Base-by-base conservation (phyloP, 495 filamentous ascomycete species). In the Astrothelium subdiscretum region DNA sequence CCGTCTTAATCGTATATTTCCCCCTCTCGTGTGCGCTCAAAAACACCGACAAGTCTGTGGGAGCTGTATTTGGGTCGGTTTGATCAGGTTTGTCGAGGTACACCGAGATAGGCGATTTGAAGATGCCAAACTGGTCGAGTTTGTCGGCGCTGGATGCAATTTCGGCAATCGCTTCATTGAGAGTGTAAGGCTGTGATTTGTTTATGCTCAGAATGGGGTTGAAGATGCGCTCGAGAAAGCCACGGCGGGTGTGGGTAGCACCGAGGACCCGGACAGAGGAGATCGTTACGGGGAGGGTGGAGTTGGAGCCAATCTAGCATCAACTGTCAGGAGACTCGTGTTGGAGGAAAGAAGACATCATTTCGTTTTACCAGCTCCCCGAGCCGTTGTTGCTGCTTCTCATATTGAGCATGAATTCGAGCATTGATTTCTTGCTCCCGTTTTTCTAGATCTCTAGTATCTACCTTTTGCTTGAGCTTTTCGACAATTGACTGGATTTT, bases 91-190 rank as follows among this genome's bases (percentile, higher is more conserved):
- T 81, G 72, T 94, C 88, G 60, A 97, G 76, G 74, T 86, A 91
- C 59, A 92, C 80, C 5, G 83, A 80, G 58, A 95, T 88, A n/a
- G 85, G 83, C 31, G 88, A 82, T 48, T 94, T 86, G 78, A 92
- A 96, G 68, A 98, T 88, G 66, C 90, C 91, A 71, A 96, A 90
- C 64, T 82, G 80, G 63, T 86, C 81, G 24, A 98, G 81, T 77
- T 88, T 94, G 65, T 85, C 80, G 35, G 86, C 83, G 26, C 82
- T 83, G 59, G 69, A 75, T 62, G 83, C 81, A 42, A 95, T 75
- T 71, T 88, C 85, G 63, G 80, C 75, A 61, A 97, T 72, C 48
- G 89, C 86, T 68, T 94, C 88, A 60, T 81, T 78, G 22, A 97
- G 78, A 0, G 90, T 96, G 58, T 89, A 90, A 27, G 81, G 80